phyloP scores from a whole-genome alignment of 345 rosid genomes.

The Populus davidiana region DNA sequence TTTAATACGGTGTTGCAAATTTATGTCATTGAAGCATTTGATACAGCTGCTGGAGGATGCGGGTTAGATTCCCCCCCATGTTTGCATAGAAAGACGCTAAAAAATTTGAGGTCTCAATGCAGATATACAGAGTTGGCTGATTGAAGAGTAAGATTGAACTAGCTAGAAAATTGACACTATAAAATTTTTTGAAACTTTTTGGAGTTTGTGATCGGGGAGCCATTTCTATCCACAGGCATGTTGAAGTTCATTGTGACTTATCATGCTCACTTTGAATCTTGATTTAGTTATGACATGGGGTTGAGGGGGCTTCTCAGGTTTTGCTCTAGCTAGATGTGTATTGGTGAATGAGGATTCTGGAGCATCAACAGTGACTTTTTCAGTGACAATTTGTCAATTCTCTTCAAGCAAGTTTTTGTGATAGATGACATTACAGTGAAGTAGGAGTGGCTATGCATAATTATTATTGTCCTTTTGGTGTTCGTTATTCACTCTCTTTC shows the following conservation, averaged over 20 bases:
- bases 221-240: neutral
- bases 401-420: neutral
- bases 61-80: neutral
- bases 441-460: neutral
- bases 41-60: neutral
- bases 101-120: neutral
- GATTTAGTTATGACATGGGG: conserved; percentile 3
- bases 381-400: neutral
- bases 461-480: neutral
- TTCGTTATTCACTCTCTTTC: neutral
- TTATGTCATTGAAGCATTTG: neutral
- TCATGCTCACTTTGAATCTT: neutral
- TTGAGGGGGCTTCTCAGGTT: neutral
- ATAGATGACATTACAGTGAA: conserved; percentile 6
- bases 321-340: neutral
- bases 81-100: neutral
- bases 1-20: neutral
- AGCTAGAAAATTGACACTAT: neutral
- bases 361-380: neutral
- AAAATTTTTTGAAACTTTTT: neutral
- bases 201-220: neutral
- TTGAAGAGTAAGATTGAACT: neutral
- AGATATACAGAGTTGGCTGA: neutral
- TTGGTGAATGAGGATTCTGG: neutral
- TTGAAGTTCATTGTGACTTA: neutral